Evolutionary conservation across 805 yeast species (phyloP), one percentile per base, ranked within the genome.

Genomic region (Ascoidea asiatica): DNA sequence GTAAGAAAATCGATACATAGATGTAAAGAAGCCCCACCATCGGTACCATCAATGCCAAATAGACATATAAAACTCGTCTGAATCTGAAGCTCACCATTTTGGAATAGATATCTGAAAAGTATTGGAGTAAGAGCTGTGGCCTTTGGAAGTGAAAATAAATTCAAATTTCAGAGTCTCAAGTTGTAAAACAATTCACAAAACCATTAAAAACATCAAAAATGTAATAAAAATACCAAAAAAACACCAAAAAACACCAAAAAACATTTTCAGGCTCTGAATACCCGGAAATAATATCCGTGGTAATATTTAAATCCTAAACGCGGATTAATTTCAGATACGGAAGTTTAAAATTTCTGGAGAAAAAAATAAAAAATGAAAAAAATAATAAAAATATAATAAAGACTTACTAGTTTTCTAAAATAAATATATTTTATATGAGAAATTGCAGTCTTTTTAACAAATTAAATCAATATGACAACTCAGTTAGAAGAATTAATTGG

Each of bases 401-500:
- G 15, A n/a, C 7, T 39, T 39, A 17, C 13, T 39, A 6, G 7
- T 19, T 21, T 19, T 39, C 41, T 13, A 11, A 11, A 15, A 23
- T 6, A 4, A 11, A 21, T 40, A 6, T 40, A 21, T 22, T 11
- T 22, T 20, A 8, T 6, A n/a, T 15, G 11, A 21, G 17, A 5
- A 41, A 33, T 40, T 19, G 33, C 40, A 40, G 43, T 21, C 43
- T 45, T 19, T 15, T 37, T 7, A 18, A 37, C 17, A 37, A 15
- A 37, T 15, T 7, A 39, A 39, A 7, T 7, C 8, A 39, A 39
- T 11, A 23, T 21, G 35, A 8, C 42, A 13, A 22, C 6, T 7
- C 37, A 23, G n/a, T 11, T 40, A 18, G 17, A 41, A 2, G 46
- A 51, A 33, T 51, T 56, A 35, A 54, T 64, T 18, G 59, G 43